Percentiles rank a stretch among this genome's conserved stretches.
Evolutionary conservation across 2,329 filamentous ascomycete species (phyloP).

Genomic region (Pseudogymnoascus sp.): DNA sequence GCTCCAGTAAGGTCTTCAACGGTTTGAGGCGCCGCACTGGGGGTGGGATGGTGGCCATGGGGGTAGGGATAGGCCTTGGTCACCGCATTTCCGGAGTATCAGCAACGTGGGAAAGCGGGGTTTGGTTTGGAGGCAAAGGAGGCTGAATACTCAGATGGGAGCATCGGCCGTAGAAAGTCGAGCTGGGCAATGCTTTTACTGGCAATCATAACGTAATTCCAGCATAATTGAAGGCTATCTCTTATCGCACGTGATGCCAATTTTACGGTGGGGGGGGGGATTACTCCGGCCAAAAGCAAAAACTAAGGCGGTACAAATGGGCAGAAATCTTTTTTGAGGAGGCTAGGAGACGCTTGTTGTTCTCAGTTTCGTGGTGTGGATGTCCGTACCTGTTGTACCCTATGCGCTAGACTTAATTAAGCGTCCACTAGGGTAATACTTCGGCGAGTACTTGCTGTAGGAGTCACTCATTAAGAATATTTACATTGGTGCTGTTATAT

Average conservation of each 20-base stretch:
- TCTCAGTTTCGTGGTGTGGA: background rate
- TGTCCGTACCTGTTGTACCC: background rate
- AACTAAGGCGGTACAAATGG: background rate
- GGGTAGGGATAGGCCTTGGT: background rate
- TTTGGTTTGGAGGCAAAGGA: background rate
- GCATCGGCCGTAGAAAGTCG: background rate
- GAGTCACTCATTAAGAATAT: background rate
- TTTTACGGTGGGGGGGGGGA: background rate
- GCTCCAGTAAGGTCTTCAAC: constrained; percentile 58
- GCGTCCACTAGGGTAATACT: background rate
- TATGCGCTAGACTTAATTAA: background rate
- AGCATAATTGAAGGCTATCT: background rate
- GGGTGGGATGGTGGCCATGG: background rate
- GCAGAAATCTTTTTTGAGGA: constrained; percentile 8
- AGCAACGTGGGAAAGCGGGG: background rate
- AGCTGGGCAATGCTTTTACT: background rate
- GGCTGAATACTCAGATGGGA: background rate
- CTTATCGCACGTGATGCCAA: background rate
- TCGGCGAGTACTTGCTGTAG: background rate
- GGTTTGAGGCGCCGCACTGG: constrained; percentile 40
- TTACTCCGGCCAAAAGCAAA: background rate
- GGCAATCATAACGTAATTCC: background rate
- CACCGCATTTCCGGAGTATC: background rate
- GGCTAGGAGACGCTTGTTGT: background rate
- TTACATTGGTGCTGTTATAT: background rate